A percentile compares a stretch with the other conserved stretches of the same genome.
These are phyloP conservation scores for Escovopsis sp. DNA, from an alignment of 2,329 filamentous ascomycete species.

Conservation along the genomic window DNA sequence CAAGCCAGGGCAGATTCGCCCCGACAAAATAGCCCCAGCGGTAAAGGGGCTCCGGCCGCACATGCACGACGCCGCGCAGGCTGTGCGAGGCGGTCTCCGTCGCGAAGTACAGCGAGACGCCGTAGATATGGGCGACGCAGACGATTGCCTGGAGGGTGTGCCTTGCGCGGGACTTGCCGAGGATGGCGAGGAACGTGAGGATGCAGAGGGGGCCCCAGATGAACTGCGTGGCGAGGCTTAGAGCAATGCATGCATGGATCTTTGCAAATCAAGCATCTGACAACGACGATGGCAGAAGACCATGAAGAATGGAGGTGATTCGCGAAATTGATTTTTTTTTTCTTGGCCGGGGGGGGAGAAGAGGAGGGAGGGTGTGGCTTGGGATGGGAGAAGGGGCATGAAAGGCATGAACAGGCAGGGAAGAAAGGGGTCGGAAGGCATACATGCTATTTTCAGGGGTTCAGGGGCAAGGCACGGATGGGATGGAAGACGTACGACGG, in stretches of 20 bases:
- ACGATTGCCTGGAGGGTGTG: constrained; percentile 36
- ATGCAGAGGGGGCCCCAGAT: constrained; percentile 45
- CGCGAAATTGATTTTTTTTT: too few relatives aligned
- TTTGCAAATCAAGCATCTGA: too few relatives aligned
- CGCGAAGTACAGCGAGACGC: constrained; percentile 45
- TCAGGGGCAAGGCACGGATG: too few relatives aligned
- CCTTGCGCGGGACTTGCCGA: constrained; percentile 26
- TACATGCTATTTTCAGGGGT: too few relatives aligned
- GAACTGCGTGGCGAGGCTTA: too few relatives aligned
- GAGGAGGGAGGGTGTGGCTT: too few relatives aligned
- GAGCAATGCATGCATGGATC: too few relatives aligned
- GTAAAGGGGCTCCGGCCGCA: constrained; percentile 43
- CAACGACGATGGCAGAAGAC: too few relatives aligned
- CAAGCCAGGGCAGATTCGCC: constrained; percentile 44
- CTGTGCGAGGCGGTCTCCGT: constrained; percentile 37
- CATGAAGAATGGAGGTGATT: too few relatives aligned
- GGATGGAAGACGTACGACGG: constrained; percentile 42
- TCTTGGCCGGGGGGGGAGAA: too few relatives aligned
- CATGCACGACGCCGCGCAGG: constrained; percentile 31
- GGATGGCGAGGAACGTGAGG: constrained; percentile 30
- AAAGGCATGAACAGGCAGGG: not conserved
- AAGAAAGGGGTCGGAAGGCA: too few relatives aligned
- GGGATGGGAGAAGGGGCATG: too few relatives aligned
- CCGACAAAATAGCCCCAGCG: constrained; percentile 49
- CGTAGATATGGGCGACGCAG: constrained; percentile 42